Evolutionary conservation across 371 early-diverging fungal genomes (phyloP).

Genomic region (Caulochytrium protostelioides): DNA sequence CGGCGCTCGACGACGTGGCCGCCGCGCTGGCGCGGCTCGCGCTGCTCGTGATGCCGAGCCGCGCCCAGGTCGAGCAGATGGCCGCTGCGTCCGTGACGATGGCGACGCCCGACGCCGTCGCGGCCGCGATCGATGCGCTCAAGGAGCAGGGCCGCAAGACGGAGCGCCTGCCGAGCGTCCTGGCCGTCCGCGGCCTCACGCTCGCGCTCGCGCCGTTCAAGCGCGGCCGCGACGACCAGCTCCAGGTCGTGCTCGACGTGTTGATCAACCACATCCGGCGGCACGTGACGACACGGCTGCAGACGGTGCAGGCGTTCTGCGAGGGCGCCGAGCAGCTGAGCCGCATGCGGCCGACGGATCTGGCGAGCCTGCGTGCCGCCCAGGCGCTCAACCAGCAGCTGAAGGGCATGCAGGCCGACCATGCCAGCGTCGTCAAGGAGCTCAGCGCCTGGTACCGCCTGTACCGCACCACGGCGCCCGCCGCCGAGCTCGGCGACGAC

Average conservation of each 20-base stretch:
- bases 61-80: too few relatives aligned
- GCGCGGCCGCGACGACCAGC: slow-evolving; percentile 23
- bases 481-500: slow-evolving; percentile 25
- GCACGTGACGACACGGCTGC: slow-evolving; percentile 20
- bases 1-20: slow-evolving; percentile 14
- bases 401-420: too few relatives aligned
- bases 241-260: slow-evolving; percentile 27
- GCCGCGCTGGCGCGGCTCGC: slow-evolving; percentile 16
- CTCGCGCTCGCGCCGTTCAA: slow-evolving; percentile 24
- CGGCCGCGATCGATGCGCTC: slow-evolving; percentile 16
- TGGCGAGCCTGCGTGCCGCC: slow-evolving; percentile 16
- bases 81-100: too few relatives aligned
- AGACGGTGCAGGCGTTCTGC: slow-evolving; percentile 16
- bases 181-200: slow-evolving; percentile 22
- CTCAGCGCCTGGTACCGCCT: slow-evolving; percentile 19
- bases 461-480: slow-evolving; percentile 18
- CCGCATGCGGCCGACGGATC: slow-evolving; percentile 25
- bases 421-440: too few relatives aligned
- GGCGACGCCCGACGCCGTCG: slow-evolving; percentile 17
- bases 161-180: slow-evolving; percentile 16
- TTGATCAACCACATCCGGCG: slow-evolving; percentile 10
- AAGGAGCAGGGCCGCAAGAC: slow-evolving; percentile 28
- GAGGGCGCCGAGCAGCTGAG: slow-evolving; percentile 18
- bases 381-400: slow-evolving; percentile 8
- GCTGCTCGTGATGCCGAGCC: slow-evolving; percentile 24